A percentile compares a stretch with the other conserved stretches of the same genome.
phyloP scores from a whole-genome alignment of 495 filamentous ascomycete genomes.

The Parachaetomium inaequale region DNA sequence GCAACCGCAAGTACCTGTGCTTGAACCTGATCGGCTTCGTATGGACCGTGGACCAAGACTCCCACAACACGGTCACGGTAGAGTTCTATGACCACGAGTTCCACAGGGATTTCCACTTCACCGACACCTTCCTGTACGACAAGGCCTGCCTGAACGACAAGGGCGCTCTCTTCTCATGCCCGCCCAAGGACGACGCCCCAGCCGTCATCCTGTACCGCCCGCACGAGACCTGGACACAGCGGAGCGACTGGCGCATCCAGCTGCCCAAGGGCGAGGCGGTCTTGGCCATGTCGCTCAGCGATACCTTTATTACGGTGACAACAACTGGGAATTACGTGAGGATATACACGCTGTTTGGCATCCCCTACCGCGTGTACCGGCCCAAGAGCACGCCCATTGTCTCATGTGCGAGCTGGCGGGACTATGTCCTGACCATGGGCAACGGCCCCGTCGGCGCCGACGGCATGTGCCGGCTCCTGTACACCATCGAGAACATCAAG shows the following conservation, averaged over 20 bases:
- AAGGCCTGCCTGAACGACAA: conserved; percentile 86
- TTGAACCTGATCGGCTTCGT: conserved; percentile 90
- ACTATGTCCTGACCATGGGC: conserved; percentile 90
- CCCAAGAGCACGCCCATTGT: conserved; percentile 88
- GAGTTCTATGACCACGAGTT: conserved; percentile 95
- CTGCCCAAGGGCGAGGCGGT: conserved; percentile 79
- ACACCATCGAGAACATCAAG: conserved; percentile 90
- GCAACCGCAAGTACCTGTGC: conserved; percentile 88
- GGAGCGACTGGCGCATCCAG: conserved; percentile 84
- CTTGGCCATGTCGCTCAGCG: conserved; percentile 82
- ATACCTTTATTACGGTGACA: conserved; percentile 83
- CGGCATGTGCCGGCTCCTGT: conserved; percentile 69
- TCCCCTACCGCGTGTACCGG: conserved; percentile 80
- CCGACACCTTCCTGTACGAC: conserved; percentile 90
- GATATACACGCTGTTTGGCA: conserved; percentile 88
- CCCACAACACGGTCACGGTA: conserved; percentile 90
- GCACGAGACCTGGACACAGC: conserved; percentile 91
- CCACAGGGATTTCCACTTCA: conserved; percentile 94
- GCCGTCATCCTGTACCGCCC: conserved; percentile 94
- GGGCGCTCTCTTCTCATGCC: conserved; percentile 83
- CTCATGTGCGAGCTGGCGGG: conserved; percentile 85
- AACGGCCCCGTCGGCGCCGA: conserved; percentile 81
- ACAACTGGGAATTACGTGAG: conserved; percentile 84
- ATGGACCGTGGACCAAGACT: conserved; percentile 96
- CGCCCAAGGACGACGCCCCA: conserved; percentile 60